Base-by-base conservation (phyloP, 1,284 basidiomycete genomes). In the Puccinia brachypodii region DNA sequence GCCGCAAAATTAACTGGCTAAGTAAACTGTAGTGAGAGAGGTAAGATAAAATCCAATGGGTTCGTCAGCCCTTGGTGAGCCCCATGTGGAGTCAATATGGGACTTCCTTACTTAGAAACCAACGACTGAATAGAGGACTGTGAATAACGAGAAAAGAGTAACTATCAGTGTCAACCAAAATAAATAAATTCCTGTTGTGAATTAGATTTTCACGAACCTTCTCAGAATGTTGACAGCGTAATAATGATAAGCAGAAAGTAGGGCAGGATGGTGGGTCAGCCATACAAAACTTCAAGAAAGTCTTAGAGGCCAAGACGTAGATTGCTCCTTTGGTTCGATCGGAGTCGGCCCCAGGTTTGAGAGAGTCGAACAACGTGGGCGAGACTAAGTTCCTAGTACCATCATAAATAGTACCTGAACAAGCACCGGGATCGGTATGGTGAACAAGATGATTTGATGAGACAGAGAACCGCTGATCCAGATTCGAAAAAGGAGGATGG, bases 291-390 rank as follows among this genome's bases (percentile, higher is more conserved):
- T 77, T 84, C 91, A 91, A 89, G 78, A 90, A 91, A 62, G 90
- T 90, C 87, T 94, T 95, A 85, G 92, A 91, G 86, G 91, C 92
- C 11, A 99, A 88, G 33, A 96, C 89, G 86, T 97, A 96, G 28
- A 99, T 88, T 8, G 96, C 96, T 14, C 94, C 94, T 88, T 99
- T 99, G 91, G 97, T 97, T 73, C 92, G 90, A 87, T 98, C 96
- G 31, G 95, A 94, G 85, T 95, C 93, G 82, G 90, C 92, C 6
- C 92, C 94, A 85, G 91, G 83, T 83, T 75, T 38, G 44, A 71
- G 50, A 76, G 33, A 44, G 33, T 72, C 38, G 77, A 68, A 47
- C 16, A 36, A 22, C 2, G 28, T 58, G 22, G 72, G 71, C 47
- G 42, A 47, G 62, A 69, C 31, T 72, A 72, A 47, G 36, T 28